phyloP scores from a whole-genome alignment of 768 basidiomycete species.

The Mycena rosella region DNA sequence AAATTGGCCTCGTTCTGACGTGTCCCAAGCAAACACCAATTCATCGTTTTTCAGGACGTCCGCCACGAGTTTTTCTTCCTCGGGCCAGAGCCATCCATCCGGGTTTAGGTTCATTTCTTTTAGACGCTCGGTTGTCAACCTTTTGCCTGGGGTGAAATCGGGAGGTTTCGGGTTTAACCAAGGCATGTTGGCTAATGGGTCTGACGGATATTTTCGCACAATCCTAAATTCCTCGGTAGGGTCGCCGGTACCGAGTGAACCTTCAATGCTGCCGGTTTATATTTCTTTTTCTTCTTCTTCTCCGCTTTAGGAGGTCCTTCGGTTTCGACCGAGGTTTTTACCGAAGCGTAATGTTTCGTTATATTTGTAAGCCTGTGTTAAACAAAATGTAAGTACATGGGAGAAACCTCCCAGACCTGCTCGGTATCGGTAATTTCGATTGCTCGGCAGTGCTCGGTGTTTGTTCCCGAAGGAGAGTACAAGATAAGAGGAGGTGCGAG shows the following conservation, averaged over 20 bases:
- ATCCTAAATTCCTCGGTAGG: conserved; percentile 2
- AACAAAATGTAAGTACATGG: no score
- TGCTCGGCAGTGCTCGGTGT: background rate
- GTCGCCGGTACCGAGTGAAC: background rate
- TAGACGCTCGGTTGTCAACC: no score
- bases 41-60: no score
- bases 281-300: conserved; percentile 11
- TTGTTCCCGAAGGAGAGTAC: background rate
- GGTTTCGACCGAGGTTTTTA: background rate
- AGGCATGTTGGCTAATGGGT: background rate
- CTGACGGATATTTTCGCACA: background rate
- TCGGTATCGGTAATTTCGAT: background rate
- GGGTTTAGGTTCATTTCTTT: no score
- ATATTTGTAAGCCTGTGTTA: background rate
- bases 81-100: no score
- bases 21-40: background rate
- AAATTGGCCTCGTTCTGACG: background rate
- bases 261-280: no score
- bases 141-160: no score
- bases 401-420: background rate
- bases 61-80: no score
- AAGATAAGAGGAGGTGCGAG: background rate
- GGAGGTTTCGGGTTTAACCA: no score
- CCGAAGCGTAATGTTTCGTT: background rate
- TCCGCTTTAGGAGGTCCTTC: background rate